Percentiles rank a stretch among this genome's conserved stretches.
Evolutionary conservation across 1,139 yeast species (phyloP).

Genomic region (Candida buenavistaensis): DNA sequence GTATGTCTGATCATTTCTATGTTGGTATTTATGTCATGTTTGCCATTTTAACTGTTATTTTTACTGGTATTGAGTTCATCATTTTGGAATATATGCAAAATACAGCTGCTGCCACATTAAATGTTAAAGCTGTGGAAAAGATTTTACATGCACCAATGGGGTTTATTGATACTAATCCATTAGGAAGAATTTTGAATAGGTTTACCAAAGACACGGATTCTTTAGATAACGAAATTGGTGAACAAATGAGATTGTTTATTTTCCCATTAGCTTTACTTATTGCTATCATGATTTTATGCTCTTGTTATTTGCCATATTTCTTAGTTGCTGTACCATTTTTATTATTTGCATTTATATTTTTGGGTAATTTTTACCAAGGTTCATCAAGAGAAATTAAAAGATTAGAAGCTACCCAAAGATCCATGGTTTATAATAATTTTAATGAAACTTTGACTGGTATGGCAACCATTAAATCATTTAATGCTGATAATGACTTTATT

Average conservation of each 20-base stretch:
- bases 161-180: constrained; percentile 46
- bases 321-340: constrained; percentile 47
- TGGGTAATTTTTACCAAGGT: constrained; percentile 43
- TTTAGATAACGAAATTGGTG: constrained; percentile 48
- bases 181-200: constrained; percentile 53
- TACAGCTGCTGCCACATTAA: constrained; percentile 36
- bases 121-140: constrained; percentile 36
- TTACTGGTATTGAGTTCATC: constrained; percentile 52
- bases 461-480: constrained; percentile 42
- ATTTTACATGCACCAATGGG: constrained; percentile 48
- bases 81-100: constrained; percentile 56
- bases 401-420: constrained; percentile 45
- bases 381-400: constrained; percentile 47
- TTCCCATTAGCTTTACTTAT: constrained; percentile 42
- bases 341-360: constrained; percentile 28
- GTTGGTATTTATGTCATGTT: constrained; percentile 35
- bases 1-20: constrained; percentile 26
- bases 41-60: constrained; percentile 43
- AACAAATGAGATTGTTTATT: constrained; percentile 42
- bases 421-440: constrained; percentile 46
- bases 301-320: constrained; percentile 47
- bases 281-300: constrained; percentile 45
- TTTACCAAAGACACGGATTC: constrained; percentile 53
- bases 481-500: constrained; percentile 31
- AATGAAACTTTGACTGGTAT: constrained; percentile 48